These are phyloP conservation scores for Aspergillus alliaceus DNA, from an alignment of 2,329 filamentous ascomycete genomes.

Conservation along the genomic window DNA sequence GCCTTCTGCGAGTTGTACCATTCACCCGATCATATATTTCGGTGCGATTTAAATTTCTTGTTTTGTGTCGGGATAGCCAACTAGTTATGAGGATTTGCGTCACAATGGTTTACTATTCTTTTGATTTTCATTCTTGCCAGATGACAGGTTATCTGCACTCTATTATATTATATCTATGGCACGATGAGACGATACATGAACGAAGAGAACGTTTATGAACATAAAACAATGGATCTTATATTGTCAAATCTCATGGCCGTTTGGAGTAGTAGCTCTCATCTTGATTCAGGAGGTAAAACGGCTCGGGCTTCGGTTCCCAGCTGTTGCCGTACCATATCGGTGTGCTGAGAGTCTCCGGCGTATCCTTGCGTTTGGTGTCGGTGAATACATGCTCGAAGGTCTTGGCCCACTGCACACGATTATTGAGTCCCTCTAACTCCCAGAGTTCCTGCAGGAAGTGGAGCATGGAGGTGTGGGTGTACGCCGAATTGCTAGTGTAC, in stretches of 20 bases:
- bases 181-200: not conserved
- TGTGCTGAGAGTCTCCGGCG: constrained; percentile 28
- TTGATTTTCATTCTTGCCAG: not conserved
- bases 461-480: constrained; percentile 41
- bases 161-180: not conserved
- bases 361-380: constrained; percentile 21
- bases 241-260: not conserved
- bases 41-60: no score
- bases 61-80: not conserved
- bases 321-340: constrained; percentile 37
- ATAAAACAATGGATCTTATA: not conserved
- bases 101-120: not conserved
- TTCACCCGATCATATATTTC: no score
- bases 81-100: not conserved
- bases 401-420: constrained; percentile 44
- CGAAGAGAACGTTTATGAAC: not conserved
- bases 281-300: constrained; percentile 35
- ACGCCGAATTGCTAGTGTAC: constrained; percentile 37
- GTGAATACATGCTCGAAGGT: constrained; percentile 41
- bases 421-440: constrained; percentile 41
- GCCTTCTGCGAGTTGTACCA: no score
- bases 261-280: constrained; percentile 28
- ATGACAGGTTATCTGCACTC: not conserved
- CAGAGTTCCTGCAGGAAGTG: constrained; percentile 45
- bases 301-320: constrained; percentile 32